phyloP scores from a whole-genome alignment of 176 grass and related monocot genomes.

The Raddia guianensis region DNA sequence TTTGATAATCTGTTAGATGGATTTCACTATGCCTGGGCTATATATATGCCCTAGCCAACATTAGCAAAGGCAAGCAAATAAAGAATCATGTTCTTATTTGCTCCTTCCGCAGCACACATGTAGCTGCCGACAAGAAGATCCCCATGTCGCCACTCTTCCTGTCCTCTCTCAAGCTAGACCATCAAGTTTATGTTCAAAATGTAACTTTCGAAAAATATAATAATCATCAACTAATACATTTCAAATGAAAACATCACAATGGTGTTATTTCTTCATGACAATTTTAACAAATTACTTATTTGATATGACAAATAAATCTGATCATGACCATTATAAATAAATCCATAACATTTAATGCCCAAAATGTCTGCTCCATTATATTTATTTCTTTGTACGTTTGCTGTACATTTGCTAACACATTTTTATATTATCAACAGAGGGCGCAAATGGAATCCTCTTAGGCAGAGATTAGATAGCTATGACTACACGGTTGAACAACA shows the following conservation, averaged over 20 bases:
- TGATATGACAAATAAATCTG: constrained; percentile 10
- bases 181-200: background rate
- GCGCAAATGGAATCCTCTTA: constrained; percentile 86
- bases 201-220: background rate
- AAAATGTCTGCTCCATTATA: constrained; percentile 6
- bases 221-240: background rate
- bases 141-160: too few species aligned
- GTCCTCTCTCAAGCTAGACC: too few species aligned
- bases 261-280: background rate
- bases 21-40: too few species aligned
- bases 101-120: too few species aligned
- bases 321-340: background rate
- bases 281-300: background rate
- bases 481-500: constrained; percentile 93
- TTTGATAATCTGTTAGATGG: too few species aligned
- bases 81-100: too few species aligned
- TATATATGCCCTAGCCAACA: too few species aligned
- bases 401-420: constrained; percentile 27
- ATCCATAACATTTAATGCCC: background rate
- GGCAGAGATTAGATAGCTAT: constrained; percentile 87
- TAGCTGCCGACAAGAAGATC: too few species aligned
- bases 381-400: constrained; percentile 26
- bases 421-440: constrained; percentile 65
- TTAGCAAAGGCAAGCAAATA: too few species aligned
- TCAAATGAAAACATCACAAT: background rate